Evolutionary conservation across 306 rosid species (phyloP).

Genomic region (Vicia sativa): DNA sequence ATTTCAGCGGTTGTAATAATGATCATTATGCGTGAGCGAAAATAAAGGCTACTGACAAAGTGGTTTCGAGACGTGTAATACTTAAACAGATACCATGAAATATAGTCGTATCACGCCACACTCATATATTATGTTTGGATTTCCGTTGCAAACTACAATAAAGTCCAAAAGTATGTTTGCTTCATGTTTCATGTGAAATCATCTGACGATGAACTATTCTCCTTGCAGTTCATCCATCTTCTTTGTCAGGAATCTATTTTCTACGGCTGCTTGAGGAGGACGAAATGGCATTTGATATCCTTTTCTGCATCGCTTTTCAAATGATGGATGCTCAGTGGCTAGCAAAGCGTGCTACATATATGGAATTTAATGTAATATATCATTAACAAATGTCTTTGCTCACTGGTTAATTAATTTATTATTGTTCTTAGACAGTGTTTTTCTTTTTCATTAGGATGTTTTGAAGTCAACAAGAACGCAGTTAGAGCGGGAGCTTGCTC

Average conservation of each 20-base stretch:
- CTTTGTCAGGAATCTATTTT: slow-evolving; percentile 66
- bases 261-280: slow-evolving; percentile 69
- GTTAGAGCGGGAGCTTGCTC: slow-evolving; percentile 93
- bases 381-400: slow-evolving; percentile 7
- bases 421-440: background rate
- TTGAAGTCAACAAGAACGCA: slow-evolving; percentile 80
- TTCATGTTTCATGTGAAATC: slow-evolving; percentile 7
- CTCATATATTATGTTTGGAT: background rate
- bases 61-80: slow-evolving; percentile 6
- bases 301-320: slow-evolving; percentile 78
- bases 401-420: slow-evolving; percentile 2
- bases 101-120: slow-evolving; percentile 13
- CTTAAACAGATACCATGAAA: slow-evolving; percentile 3
- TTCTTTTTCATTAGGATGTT: slow-evolving; percentile 61
- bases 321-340: slow-evolving; percentile 99
- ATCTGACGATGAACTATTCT: slow-evolving; percentile 25
- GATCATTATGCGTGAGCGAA: slow-evolving; percentile 6
- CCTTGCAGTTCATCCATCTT: slow-evolving; percentile 66
- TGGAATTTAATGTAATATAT: slow-evolving; percentile 82
- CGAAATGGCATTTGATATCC: slow-evolving; percentile 86
- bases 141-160: background rate
- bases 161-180: background rate
- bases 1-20: slow-evolving; percentile 20
- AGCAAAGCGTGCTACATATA: slow-evolving; percentile 85
- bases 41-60: background rate